These are phyloP conservation scores for Hygrophoropsis aurantiaca DNA, from an alignment of 768 basidiomycete species.

Conservation along the genomic window DNA sequence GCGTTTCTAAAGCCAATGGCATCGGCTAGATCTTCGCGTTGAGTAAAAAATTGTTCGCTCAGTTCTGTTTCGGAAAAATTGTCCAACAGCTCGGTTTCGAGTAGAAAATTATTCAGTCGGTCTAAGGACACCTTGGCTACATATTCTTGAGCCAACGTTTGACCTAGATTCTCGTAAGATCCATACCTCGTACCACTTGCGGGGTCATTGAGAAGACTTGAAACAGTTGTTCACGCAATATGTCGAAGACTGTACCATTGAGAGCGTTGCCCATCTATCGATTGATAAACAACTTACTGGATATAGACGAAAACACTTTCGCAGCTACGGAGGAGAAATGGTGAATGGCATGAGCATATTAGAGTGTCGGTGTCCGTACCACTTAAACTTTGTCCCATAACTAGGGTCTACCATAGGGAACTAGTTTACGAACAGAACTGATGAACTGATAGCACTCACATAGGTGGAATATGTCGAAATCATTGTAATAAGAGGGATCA, in stretches of 20 bases:
- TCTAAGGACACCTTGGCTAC: constrained; percentile 62
- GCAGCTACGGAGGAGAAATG: constrained; percentile 25
- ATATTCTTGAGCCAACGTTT: constrained; percentile 26
- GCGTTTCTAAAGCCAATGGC: constrained; percentile 53
- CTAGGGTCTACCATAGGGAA: not conserved
- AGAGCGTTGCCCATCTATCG: too few species aligned
- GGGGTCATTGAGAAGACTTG: constrained; percentile 29
- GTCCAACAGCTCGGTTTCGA: constrained; percentile 4
- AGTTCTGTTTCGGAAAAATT: not conserved
- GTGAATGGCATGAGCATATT: not conserved
- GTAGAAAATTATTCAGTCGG: constrained; percentile 50
- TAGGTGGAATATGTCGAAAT: constrained; percentile 60
- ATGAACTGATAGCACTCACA: constrained; percentile 28
- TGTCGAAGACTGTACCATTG: constrained; percentile 56
- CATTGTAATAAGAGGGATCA: constrained; percentile 66
- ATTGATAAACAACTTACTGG: constrained; percentile 22
- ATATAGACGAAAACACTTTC: constrained; percentile 36
- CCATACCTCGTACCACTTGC: constrained; percentile 19
- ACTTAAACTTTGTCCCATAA: constrained; percentile 2
- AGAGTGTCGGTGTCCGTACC: not conserved
- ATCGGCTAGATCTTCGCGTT: constrained; percentile 14
- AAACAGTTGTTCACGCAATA: constrained; percentile 51
- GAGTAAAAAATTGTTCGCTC: not conserved
- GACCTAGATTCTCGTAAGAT: not conserved
- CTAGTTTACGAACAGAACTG: not conserved